Evolutionary conservation across 2,329 filamentous ascomycete species (phyloP), one percentile per base, ranked within the genome.

Genomic region (Malbranchea cinnamomea): DNA sequence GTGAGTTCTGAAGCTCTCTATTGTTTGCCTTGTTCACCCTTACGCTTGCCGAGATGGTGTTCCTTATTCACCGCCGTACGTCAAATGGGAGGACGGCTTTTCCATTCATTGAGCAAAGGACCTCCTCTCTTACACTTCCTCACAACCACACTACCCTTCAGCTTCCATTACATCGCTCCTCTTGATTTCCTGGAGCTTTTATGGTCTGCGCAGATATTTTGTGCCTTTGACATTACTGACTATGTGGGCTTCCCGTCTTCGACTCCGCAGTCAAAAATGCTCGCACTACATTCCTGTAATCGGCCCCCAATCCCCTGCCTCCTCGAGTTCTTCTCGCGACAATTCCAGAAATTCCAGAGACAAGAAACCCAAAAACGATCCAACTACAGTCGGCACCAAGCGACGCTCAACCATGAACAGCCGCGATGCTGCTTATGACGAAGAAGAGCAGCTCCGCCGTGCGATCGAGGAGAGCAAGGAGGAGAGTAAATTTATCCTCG

Each of bases 331-430:
- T 14, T 56, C 57, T 4, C 47, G 45, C 22, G 55, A 56, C 29
- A 52, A 48, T 26, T 47, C 53, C 9, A 51, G 50, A 37, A 54
- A 50, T 18, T 42, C 48, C 9, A 54, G 46, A 36, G 55, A 63
- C 33, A 44, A 56, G 31, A 59, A 56, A 39, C 53, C 60, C 14
- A 55, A 65, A 35, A 56, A 57, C 28, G 70, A 61, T 41, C 66
- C 64, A 23, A 61, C 65, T 25, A 54, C 56, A 24, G 67, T 72
- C 31, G 67, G 71, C 30, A 74, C 77, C 21, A 95, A 94, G 53
- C 73, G 89, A 36, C 72, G 89, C 16, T 93, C 84, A 12, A 98
- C 89, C 5, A 94, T 95, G 83, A 93, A 95, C 49, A 98, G 89
- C 52, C 74, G 87, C 38, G 79, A 84, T 52, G 85, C 87, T 23